phyloP scores from a whole-genome alignment of 257 asterid species.

The Solanum piurae region DNA sequence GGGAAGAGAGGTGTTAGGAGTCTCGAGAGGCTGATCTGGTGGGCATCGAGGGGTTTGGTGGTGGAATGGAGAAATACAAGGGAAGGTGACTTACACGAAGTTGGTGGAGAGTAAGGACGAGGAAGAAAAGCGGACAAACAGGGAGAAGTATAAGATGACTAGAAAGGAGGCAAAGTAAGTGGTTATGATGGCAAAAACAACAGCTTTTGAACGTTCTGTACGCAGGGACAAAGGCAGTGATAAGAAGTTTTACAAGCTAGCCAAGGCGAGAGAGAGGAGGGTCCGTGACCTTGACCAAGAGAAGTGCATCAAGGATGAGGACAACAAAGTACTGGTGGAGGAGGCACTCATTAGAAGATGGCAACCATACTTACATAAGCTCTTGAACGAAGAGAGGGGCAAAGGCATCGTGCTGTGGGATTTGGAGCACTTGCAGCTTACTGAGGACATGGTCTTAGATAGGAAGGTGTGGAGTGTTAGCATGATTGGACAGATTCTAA shows the following conservation, averaged over 20 bases:
- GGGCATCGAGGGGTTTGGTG: neutral
- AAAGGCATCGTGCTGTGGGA: neutral
- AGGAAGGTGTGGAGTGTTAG: neutral
- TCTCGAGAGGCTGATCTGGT: neutral
- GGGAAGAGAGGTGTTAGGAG: neutral
- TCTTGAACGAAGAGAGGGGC: neutral
- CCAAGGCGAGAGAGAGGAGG: neutral
- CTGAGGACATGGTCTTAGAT: neutral
- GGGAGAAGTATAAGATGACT: neutral
- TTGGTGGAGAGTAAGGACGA: neutral
- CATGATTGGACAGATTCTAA: too few relatives aligned
- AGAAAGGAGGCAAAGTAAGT: neutral
- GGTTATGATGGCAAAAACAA: neutral
- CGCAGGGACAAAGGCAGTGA: neutral
- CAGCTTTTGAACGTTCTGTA: neutral
- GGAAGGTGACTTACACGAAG: neutral
- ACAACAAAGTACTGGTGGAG: neutral
- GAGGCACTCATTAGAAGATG: neutral
- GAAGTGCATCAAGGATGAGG: neutral
- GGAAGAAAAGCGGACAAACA: neutral
- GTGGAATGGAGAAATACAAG: neutral
- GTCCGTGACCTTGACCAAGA: neutral
- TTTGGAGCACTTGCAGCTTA: neutral
- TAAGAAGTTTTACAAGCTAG: neutral
- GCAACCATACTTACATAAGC: neutral